phyloP scores from a whole-genome alignment of 306 rosid species.

The Cucurbita argyrosperma region DNA sequence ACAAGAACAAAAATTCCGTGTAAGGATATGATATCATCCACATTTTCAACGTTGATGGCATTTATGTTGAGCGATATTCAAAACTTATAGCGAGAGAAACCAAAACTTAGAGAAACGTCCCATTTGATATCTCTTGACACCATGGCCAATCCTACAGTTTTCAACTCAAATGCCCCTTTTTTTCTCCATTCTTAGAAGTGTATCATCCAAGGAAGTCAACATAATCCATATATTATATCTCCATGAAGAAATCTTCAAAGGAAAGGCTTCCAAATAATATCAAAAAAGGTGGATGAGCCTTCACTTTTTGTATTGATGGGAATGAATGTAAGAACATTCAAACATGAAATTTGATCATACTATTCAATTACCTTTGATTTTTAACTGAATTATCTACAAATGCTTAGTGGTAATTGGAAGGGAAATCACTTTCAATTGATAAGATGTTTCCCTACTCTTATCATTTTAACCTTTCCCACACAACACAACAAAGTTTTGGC shows the following conservation, averaged over 20 bases:
- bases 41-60: too few species aligned
- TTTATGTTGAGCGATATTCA: too few species aligned
- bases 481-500: background rate
- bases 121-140: too few species aligned
- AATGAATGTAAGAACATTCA: background rate
- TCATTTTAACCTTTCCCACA: background rate
- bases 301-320: background rate
- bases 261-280: background rate
- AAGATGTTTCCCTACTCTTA: constrained; percentile 3
- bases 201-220: background rate
- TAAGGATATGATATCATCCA: too few species aligned
- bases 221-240: background rate
- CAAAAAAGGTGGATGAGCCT: background rate
- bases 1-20: too few species aligned
- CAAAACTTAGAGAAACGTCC: too few species aligned
- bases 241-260: background rate
- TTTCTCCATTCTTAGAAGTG: too few species aligned
- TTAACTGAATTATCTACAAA: background rate
- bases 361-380: background rate
- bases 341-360: background rate
- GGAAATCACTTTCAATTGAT: background rate
- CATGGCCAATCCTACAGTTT: too few species aligned
- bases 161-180: too few species aligned
- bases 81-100: too few species aligned
- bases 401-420: background rate